Base-by-base conservation (phyloP, 208 protist species). In the Angomonas deanei region DNA sequence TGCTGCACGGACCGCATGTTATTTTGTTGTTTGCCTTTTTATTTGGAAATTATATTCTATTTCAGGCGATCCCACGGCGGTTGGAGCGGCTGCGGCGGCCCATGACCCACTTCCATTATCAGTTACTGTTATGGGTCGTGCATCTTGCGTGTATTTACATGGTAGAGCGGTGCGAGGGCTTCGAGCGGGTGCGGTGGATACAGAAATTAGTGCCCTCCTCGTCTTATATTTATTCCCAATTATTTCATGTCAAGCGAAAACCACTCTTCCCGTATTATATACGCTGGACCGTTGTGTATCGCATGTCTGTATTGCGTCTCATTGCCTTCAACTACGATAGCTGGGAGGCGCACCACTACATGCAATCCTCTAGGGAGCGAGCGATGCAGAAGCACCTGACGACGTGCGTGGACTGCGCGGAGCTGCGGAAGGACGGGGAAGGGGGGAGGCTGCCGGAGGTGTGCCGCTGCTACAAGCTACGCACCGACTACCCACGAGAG, bases 241-340 rank as follows among this genome's bases (percentile, higher is more conserved):
- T n/a, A n/a, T n/a, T n/a, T 24, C 8, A 26, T n/a, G 11, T 53
- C n/a, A 8, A 6, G 23, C n/a, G 11, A n/a, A 8, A 26, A n/a
- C 11, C 47, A 15, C 21, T 8, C 8, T n/a, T 42, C n/a, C n/a
- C n/a, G 34, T 42, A 42, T n/a, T 42, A 8, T 23, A 61, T 88
- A 36, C 68, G 70, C 5, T 97, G 93, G 91, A 64, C 68, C 30
- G 59, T 82, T 19, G 64, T 74, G 8, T 88, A 72, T 27, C 94
- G 93, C 63, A 79, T 97, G 68, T 64, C 70, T 11, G 70, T 82
- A 34, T 71, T 97, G 24, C 82, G 89, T 36, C 79, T 96, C 65
- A 91, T 97, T 49, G 89, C 89, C 47, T 88, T 86, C 64, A 78
- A 77, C 59, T 81, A 74, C 56, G 85, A 92, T 56, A 52, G 72